These are phyloP conservation scores for Erucastrum elatum DNA, from an alignment of 345 rosid species.

Conservation along the genomic window DNA sequence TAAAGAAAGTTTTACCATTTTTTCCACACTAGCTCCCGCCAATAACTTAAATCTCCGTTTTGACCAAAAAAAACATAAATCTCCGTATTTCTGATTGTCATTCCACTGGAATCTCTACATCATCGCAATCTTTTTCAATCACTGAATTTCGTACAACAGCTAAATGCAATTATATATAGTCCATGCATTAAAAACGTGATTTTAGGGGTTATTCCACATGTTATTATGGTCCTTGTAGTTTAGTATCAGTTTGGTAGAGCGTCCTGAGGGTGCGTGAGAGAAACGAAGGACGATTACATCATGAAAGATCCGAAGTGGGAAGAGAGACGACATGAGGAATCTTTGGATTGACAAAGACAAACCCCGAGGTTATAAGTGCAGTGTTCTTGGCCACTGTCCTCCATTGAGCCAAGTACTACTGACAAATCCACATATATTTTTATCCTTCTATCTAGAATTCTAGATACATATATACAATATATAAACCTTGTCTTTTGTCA, in stretches of 20 bases:
- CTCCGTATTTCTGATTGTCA: neutral
- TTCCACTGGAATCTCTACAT: neutral
- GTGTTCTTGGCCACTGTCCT: constrained; percentile 25
- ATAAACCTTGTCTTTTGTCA: neutral
- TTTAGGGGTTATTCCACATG: neutral
- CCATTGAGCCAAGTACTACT: constrained; percentile 38
- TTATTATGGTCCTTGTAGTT: neutral
- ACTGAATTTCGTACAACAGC: neutral
- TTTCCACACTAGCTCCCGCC: neutral
- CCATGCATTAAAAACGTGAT: neutral
- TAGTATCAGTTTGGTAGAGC: constrained; percentile 6
- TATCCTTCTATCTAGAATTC: constrained; percentile 3
- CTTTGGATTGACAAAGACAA: constrained; percentile 41
- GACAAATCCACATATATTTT: constrained; percentile 15
- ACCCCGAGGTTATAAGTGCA: constrained; percentile 35
- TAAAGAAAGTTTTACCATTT: constrained; percentile 21
- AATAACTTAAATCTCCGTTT: neutral
- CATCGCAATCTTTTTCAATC: neutral
- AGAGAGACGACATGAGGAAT: constrained; percentile 17
- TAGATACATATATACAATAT: neutral
- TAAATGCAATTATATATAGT: neutral
- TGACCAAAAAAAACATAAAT: no score
- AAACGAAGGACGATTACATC: neutral
- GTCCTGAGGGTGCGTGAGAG: neutral
- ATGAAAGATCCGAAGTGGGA: neutral